Base-by-base conservation (phyloP, 176 grass and related monocot species). In the Cenchrus americanus region DNA sequence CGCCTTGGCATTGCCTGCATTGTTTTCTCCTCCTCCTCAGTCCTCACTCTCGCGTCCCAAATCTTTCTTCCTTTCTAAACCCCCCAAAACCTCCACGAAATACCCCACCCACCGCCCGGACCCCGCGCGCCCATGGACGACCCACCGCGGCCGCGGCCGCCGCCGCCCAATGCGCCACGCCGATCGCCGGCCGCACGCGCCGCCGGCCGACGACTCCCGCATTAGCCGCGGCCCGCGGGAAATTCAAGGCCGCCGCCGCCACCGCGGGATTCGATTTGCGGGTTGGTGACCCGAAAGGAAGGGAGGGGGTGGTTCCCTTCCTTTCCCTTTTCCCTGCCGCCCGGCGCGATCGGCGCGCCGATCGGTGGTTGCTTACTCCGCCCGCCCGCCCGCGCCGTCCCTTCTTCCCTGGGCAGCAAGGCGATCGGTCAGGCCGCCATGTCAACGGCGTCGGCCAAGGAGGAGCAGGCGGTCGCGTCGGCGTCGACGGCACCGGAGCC, bases 1-100 rank as follows among this genome's bases (percentile, higher is more conserved):
- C 40, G 66, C 21, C 34, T 21, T 70, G 19, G 30, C 58, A 5
- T 13, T 6, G 57, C 22, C 18, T 2, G 47, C 57, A 55, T 80
- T 66, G 51, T 86, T 86, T 70, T 82, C 79, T 87, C 68, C 21
- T 71, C 43, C 46, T 13, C 43, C n/a, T 6, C 40, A 1, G 22
- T 13, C 43, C n/a, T 6, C 40, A 1, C 68, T 22, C 12, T 12
- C 43, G 43, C 43, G 49, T 73, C 53, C 5, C 51, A 82, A 82
- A 77, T 82, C 79, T 42, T 77, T 10, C 40, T 82, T 11, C 9
- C 19, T 82, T 76, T 82, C 79, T 82, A 87, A 87, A 87, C 79
- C 86, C 71, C 71, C 43, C 10, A 86, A 82, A 87, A 82, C 86
- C 86, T 87, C 78, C 79, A n/a, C 66, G 30, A 76, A 82, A 82